Conservation (phyloP, 371 early-diverging fungal species). For the Sporodiniella umbellata region DNA sequence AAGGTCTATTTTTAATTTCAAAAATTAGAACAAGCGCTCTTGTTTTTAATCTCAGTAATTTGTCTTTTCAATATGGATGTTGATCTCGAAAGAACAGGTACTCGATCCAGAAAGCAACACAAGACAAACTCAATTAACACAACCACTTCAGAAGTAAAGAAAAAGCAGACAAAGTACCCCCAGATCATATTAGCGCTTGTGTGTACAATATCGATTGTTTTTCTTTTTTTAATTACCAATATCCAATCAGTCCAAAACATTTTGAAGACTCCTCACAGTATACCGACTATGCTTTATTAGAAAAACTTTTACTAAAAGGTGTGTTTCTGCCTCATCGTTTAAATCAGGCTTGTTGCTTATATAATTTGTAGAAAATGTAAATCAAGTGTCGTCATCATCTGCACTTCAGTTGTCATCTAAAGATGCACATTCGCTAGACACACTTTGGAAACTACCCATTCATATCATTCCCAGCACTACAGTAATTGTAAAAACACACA, state of each 20-base stretch:
- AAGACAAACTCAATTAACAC: slow-evolving; percentile 8
- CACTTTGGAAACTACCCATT: slow-evolving; percentile 16
- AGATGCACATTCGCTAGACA: slow-evolving; percentile 26
- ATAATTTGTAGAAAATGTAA: too few species aligned
- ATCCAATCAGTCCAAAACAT: neutral
- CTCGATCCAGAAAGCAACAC: slow-evolving; percentile 15
- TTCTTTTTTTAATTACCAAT: neutral
- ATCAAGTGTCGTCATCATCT: too few species aligned
- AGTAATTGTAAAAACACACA: slow-evolving; percentile 41
- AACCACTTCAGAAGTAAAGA: neutral
- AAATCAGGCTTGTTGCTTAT: too few species aligned
- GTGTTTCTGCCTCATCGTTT: too few species aligned
- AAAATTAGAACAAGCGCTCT: neutral
- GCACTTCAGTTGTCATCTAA: too few species aligned
- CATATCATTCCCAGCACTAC: slow-evolving; percentile 24
- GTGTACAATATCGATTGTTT: neutral
- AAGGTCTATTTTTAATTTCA: neutral
- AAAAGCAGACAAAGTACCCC: neutral
- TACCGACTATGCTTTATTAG: slow-evolving; percentile 28
- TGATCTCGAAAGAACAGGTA: slow-evolving; percentile 24
- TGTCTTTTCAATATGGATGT: slow-evolving; percentile 3
- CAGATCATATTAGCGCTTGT: neutral
- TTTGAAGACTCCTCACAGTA: slow-evolving; percentile 25
- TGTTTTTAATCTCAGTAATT: neutral
- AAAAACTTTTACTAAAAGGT: slow-evolving; percentile 17